phyloP scores from a whole-genome alignment of 371 early-diverging fungal genomes.

The Choanephora cucurbitarum region DNA sequence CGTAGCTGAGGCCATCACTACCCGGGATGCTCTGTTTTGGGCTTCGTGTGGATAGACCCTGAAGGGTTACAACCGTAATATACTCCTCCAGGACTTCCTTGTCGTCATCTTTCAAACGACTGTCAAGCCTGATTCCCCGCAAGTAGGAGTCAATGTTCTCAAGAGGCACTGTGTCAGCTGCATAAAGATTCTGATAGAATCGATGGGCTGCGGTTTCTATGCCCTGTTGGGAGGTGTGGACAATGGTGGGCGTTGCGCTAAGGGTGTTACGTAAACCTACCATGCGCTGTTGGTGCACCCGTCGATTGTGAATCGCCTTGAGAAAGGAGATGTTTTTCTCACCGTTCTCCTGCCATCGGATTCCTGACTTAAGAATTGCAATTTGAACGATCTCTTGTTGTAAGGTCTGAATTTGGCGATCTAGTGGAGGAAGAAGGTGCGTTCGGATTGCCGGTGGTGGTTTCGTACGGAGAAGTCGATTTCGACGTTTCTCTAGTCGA shows the following conservation, averaged over 20 bases:
- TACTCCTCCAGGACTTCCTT: background rate
- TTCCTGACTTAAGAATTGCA: background rate
- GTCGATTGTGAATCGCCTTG: background rate
- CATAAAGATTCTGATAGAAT: background rate
- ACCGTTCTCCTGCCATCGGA: background rate
- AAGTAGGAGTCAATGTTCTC: no score
- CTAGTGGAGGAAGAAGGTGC: background rate
- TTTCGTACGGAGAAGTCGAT: background rate
- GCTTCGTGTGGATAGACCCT: background rate
- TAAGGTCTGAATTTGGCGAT: background rate
- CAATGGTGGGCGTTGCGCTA: no score
- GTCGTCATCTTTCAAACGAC: no score
- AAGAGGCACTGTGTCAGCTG: background rate
- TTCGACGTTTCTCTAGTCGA: background rate
- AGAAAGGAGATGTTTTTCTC: background rate
- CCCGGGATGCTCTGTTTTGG: conserved; percentile 13
- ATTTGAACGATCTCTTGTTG: background rate
- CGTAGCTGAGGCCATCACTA: conserved; percentile 4
- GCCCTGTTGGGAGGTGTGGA: background rate
- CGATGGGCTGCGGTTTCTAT: no score
- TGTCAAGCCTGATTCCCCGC: no score
- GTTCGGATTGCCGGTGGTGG: background rate
- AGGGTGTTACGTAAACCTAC: no score
- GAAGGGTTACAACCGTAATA: background rate
- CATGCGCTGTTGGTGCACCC: background rate